Percentiles rank a stretch among this genome's conserved stretches.
phyloP scores from a whole-genome alignment of 2,329 filamentous ascomycete genomes.

The Nothomitra cinnamomea region DNA sequence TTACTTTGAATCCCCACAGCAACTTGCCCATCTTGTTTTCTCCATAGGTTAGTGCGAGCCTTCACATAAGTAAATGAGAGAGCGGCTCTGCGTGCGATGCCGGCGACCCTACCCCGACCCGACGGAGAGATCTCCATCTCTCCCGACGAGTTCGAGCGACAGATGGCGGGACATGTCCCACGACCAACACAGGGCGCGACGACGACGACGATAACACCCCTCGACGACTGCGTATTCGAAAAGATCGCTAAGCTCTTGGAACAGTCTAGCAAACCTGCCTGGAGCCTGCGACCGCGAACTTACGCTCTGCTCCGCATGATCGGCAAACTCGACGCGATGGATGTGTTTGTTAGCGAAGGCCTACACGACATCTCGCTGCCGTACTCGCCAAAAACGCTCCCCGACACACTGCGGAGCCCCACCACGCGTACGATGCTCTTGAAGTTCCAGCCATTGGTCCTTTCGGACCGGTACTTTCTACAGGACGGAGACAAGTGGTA shows the following conservation, averaged over 20 bases:
- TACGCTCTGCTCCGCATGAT: conserved; percentile 13
- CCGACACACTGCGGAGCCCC: conserved; percentile 7
- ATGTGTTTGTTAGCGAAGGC: conserved; percentile 10
- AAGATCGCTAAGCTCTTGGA: background rate
- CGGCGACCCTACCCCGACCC: too few relatives aligned
- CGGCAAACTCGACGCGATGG: conserved; percentile 10
- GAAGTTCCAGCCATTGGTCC: conserved; percentile 10
- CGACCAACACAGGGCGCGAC: background rate
- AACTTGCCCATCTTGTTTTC: too few relatives aligned
- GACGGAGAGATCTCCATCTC: too few relatives aligned
- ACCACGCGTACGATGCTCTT: conserved; percentile 7
- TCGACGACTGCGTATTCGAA: background rate
- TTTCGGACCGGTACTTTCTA: conserved; percentile 9
- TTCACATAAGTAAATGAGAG: too few relatives aligned
- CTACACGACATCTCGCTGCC: conserved; percentile 12
- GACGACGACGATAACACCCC: background rate
- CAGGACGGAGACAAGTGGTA: conserved; percentile 10
- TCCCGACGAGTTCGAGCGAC: background rate
- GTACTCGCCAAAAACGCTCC: conserved; percentile 11
- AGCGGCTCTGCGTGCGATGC: too few relatives aligned
- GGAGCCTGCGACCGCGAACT: conserved; percentile 10
- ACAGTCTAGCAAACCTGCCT: background rate
- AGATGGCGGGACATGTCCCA: background rate
- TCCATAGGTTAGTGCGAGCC: too few relatives aligned
- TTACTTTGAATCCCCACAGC: too few relatives aligned